Evolutionary conservation across 2,329 filamentous ascomycete genomes (phyloP).

Genomic region (Pleoardoris graminearum): DNA sequence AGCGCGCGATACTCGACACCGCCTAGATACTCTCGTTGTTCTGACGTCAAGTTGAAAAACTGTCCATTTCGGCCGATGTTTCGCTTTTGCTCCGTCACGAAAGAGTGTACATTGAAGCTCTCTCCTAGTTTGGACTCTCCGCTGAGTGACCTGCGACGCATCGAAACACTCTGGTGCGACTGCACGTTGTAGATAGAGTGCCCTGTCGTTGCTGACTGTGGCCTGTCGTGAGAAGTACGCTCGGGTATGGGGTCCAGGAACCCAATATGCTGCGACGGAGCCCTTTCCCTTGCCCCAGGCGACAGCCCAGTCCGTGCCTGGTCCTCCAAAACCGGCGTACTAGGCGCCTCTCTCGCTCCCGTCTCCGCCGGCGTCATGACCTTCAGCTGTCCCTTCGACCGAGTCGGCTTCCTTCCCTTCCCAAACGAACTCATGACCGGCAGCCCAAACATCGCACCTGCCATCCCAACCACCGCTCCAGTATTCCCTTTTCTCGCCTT

Average conservation of each 20-base stretch:
- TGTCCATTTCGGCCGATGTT: slow-evolving; percentile 26
- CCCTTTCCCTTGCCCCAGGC: slow-evolving; percentile 12
- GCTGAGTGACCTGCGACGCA: slow-evolving; percentile 19
- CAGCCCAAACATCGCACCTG: slow-evolving; percentile 27
- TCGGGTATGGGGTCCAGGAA: slow-evolving; percentile 27
- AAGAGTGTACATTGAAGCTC: slow-evolving; percentile 25
- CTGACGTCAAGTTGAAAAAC: slow-evolving; percentile 26
- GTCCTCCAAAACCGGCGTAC: slow-evolving; percentile 1
- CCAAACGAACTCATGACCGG: slow-evolving; percentile 28
- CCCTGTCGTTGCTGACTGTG: slow-evolving; percentile 22
- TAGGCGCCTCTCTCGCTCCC: background rate
- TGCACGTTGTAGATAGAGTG: slow-evolving; percentile 26
- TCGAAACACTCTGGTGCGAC: slow-evolving; percentile 20
- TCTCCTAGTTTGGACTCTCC: slow-evolving; percentile 20
- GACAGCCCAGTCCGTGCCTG: background rate
- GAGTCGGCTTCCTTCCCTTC: slow-evolving; percentile 15
- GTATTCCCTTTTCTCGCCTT: slow-evolving; percentile 21
- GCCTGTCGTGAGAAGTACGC: slow-evolving; percentile 17
- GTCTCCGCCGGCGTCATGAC: slow-evolving; percentile 1
- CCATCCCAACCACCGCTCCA: slow-evolving; percentile 25
- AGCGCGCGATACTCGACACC: slow-evolving; percentile 28
- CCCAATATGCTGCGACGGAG: slow-evolving; percentile 21
- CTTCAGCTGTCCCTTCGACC: too few relatives aligned
- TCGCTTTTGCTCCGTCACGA: slow-evolving; percentile 27
- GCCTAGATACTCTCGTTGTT: slow-evolving; percentile 26